Conservation (phyloP, 192 early-diverging fungal species). For the Podila epicladia region DNA sequence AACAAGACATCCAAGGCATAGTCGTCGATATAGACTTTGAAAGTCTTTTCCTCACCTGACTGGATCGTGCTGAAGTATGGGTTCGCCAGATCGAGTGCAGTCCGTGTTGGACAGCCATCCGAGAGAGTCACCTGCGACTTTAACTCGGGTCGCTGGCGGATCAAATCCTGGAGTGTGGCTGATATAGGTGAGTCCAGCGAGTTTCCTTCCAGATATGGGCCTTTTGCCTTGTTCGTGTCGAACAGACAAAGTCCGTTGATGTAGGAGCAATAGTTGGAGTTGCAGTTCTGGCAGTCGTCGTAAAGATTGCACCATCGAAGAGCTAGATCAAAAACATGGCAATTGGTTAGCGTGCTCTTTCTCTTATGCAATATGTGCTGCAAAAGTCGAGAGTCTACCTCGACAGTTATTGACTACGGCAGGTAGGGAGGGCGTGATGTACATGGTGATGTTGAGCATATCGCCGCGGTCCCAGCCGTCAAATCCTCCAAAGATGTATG, state of each 20-base stretch:
- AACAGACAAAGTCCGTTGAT: conserved; percentile 44
- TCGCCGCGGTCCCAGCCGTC: conserved; percentile 33
- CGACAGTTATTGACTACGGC: conserved; percentile 27
- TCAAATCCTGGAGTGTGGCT: conserved; percentile 29
- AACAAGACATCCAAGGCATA: conserved; percentile 29
- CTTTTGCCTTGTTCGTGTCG: conserved; percentile 49
- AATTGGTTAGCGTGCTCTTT: background rate
- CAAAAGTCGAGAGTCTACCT: conserved; percentile 15
- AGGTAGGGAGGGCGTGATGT: background rate
- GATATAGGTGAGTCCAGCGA: conserved; percentile 19
- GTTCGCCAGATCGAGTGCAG: background rate
- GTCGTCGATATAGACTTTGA: conserved; percentile 45
- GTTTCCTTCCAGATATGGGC: conserved; percentile 12
- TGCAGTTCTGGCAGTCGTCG: conserved; percentile 47
- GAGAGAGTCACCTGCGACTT: background rate
- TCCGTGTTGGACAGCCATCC: conserved; percentile 16
- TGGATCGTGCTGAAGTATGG: background rate
- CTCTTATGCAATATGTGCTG: background rate
- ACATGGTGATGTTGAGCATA: conserved; percentile 23
- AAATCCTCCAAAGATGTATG: conserved; percentile 44
- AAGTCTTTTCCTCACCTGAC: conserved; percentile 25
- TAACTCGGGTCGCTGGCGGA: conserved; percentile 22
- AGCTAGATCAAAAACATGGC: conserved; percentile 12
- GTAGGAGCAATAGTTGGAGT: conserved; percentile 48
- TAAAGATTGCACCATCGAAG: conserved; percentile 46